Evolutionary conservation across 208 protist genomes (phyloP).

Genomic region (Acanthamoeba quina): DNA sequence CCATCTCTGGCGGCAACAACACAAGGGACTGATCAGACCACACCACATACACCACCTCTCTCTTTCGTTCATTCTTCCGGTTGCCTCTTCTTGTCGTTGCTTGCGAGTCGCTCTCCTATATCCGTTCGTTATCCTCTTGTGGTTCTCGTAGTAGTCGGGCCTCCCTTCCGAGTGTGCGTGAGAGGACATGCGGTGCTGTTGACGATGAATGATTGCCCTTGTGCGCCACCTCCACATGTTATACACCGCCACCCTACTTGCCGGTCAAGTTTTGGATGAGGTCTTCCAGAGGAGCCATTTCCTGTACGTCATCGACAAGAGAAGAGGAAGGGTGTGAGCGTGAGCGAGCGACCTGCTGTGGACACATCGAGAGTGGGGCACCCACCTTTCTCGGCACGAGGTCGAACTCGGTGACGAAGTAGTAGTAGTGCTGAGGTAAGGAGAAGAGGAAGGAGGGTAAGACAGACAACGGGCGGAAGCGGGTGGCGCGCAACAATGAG

Average conservation of each 20-base stretch:
- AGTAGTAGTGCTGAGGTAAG: slow-evolving; percentile 92
- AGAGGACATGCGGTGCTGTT: background rate
- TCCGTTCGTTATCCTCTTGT: background rate
- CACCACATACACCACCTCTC: background rate
- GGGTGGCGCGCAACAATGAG: background rate
- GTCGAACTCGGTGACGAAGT: slow-evolving; percentile 92
- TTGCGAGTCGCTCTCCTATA: too few species aligned
- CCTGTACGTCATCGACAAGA: slow-evolving; percentile 70
- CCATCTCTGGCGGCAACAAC: background rate
- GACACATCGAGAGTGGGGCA: slow-evolving; percentile 76
- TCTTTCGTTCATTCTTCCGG: background rate
- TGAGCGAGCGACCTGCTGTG: background rate
- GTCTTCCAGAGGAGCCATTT: slow-evolving; percentile 89
- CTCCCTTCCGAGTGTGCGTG: background rate
- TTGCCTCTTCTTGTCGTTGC: background rate
- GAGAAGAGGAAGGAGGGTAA: background rate
- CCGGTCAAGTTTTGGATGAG: slow-evolving; percentile 86
- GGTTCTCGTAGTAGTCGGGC: background rate
- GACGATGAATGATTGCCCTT: background rate
- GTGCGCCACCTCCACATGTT: background rate
- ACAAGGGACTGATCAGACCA: background rate
- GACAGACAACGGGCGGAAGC: background rate
- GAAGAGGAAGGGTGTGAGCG: background rate
- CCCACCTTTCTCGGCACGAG: slow-evolving; percentile 89
- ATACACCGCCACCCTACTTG: slow-evolving; percentile 15